Base-by-base conservation (phyloP, 441 rosid genomes). In the Oxalis stricta region DNA sequence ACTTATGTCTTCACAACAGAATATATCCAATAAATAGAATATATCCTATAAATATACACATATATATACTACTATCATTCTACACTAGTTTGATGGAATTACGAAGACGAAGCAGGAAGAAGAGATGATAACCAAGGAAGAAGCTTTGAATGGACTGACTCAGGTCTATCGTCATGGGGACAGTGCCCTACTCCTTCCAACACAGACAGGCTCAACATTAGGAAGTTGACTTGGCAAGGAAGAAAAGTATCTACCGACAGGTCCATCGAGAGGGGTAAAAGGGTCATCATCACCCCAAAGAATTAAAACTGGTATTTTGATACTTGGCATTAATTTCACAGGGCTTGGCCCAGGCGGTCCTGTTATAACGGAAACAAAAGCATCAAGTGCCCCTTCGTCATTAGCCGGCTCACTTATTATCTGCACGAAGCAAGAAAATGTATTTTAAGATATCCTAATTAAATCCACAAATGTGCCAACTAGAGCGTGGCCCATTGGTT, bases 331-430 rank as follows among this genome's bases (percentile, higher is more conserved):
- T 58, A 88, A 58, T 23, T 64, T 54, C 46, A 75, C 56, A 0
- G 97, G 97, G 48, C 67, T 82, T 2, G 97, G 97, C 44, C 97
- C 95, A 0, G 97, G 95, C 16, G 97, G 95, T 9, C 97, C 95
- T 0, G 95, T 88, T 38, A 88, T 64, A 13, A 77, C 82, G 8
- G 94, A 84, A 28, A 88, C 71, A 50, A 88, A 88, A 16, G 97
- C 97, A 53, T 88, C 95, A 12, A 88, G 68, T 12, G 97, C 93
- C 22, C 97, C 97, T 31, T 77, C 95, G 5, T 68, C 83, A 38
- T 77, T 67, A 45, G 95, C 83, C 12, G 97, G 93, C 52, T 72
- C 85, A 52, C 69, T 67, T 8, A 79, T 84, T 42, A 88, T 75
- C 95, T 88, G 76, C 53, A 60, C 36, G 46, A 48, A 15, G 41